These are phyloP conservation scores for Lachancea nothofagi DNA, from an alignment of 805 yeast species.

Conservation along the genomic window DNA sequence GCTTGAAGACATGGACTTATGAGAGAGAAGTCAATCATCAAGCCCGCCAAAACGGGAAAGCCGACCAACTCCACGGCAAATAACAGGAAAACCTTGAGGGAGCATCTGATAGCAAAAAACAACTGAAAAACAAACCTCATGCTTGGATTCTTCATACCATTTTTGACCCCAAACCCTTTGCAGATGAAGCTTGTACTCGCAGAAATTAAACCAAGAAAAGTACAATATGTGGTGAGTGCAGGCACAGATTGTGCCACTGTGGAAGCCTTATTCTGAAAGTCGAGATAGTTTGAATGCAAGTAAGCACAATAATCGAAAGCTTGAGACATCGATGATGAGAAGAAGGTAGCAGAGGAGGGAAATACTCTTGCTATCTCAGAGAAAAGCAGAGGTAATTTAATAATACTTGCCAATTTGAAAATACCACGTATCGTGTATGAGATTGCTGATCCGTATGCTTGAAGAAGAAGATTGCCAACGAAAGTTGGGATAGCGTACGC, in stretches of 20 bases:
- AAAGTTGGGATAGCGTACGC: conserved; percentile 46
- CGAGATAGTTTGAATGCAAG: conserved; percentile 2
- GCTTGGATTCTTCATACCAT: conserved; percentile 29
- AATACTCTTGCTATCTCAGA: neutral
- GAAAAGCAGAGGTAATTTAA: neutral
- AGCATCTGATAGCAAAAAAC: conserved; percentile 50
- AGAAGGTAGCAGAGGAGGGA: neutral
- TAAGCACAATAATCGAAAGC: neutral
- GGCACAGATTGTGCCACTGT: conserved; percentile 26
- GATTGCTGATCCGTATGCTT: conserved; percentile 15
- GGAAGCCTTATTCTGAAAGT: conserved; percentile 15
- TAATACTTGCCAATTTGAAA: conserved; percentile 10
- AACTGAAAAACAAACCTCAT: conserved; percentile 47
- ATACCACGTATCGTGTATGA: conserved; percentile 15
- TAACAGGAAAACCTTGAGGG: conserved; percentile 68
- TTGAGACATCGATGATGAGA: neutral
- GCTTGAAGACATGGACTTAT: conserved; percentile 25
- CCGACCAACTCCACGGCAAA: conserved; percentile 74
- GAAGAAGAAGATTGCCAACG: conserved; percentile 35
- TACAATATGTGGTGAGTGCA: conserved; percentile 25
- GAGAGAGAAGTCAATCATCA: conserved; percentile 61
- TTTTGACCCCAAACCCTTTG: conserved; percentile 25
- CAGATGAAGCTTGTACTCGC: conserved; percentile 21
- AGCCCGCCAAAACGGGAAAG: conserved; percentile 85
- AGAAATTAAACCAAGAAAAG: conserved; percentile 23